Evolutionary conservation across 805 yeast species (phyloP), one percentile per base, ranked within the genome.

Genomic region (Candida saitoana): DNA sequence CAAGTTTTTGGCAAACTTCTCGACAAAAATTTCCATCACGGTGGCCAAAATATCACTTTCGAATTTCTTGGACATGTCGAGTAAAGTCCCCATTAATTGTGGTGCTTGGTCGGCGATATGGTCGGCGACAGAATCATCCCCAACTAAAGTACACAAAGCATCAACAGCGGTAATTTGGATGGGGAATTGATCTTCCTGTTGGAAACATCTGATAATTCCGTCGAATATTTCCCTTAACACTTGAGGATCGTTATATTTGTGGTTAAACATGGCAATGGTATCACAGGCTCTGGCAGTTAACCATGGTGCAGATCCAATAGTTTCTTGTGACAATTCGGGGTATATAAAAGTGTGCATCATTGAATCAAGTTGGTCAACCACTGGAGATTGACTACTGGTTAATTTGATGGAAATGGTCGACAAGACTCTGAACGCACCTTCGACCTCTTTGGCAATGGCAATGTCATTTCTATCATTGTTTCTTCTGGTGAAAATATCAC

Each of bases 141-240:
- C 65, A 3, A 70, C 68, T 41, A 74, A 64, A 7, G 74, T 63
- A 16, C 77, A 57, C 52, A 76, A 64, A 1, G 80, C 79, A 56
- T 75, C 80, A 8, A 76, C 74, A 9, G 78, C 73, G 18, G 77
- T 74, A 39, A 76, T 59, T 52, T 72, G 72, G 34, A 77, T 54
- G 2, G 81, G 79, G 40, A 76, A 63, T 18, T 76, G 76, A 11
- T 62, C 68, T 19, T 67, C 62, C 18, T 53, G 56, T 47, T 60
- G 69, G 55, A 69, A 69, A 48, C 74, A 69, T 22, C 44, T 46
- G 31, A 63, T 65, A n/a, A 70, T 58, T 3, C 66, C 73, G 40
- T 61, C 66, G 57, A 69, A 69, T 15, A 70, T 60, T 33, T 68
- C 67, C 48, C 66, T 63, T 43, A 69, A 60, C 3, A 65, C 59